Conservation (phyloP, 108 stramenopile genomes). For the Stephanodiscus triporus region DNA sequence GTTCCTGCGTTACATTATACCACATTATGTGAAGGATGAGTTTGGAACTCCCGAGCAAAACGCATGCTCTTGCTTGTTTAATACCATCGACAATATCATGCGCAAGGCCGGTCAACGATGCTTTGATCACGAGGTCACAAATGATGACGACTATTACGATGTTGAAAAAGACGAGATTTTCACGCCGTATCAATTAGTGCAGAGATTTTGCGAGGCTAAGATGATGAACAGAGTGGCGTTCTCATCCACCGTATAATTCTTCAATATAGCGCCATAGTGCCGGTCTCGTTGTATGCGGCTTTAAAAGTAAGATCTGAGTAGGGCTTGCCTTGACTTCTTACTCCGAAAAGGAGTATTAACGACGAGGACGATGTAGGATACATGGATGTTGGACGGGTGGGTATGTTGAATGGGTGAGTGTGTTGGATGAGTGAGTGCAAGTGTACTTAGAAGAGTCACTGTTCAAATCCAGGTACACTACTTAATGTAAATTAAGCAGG, state of each 20-base stretch:
- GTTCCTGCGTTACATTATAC: slow-evolving; percentile 73
- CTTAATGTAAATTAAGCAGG: not conserved
- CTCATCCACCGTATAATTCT: not conserved
- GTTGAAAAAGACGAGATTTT: slow-evolving; percentile 47
- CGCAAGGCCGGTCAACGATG: slow-evolving; percentile 59
- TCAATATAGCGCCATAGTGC: not conserved
- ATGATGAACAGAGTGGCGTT: slow-evolving; percentile 27
- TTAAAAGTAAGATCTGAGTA: not conserved
- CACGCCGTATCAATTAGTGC: slow-evolving; percentile 44
- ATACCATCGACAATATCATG: slow-evolving; percentile 56
- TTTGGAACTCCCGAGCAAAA: slow-evolving; percentile 56
- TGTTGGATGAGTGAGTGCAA: too few relatives aligned
- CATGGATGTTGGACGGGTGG: too few relatives aligned
- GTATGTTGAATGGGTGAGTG: too few relatives aligned
- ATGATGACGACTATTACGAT: slow-evolving; percentile 57
- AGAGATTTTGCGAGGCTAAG: slow-evolving; percentile 26
- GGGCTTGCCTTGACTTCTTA: not conserved
- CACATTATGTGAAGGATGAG: slow-evolving; percentile 79
- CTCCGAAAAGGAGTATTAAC: too few relatives aligned
- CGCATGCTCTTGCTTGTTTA: slow-evolving; percentile 44
- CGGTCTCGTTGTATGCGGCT: not conserved
- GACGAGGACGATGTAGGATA: too few relatives aligned
- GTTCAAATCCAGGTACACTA: too few relatives aligned
- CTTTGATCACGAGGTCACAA: slow-evolving; percentile 44
- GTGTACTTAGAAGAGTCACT: too few relatives aligned